Conservation (phyloP, 2,329 filamentous ascomycete species). For the Rhynchosporium secalis region DNA sequence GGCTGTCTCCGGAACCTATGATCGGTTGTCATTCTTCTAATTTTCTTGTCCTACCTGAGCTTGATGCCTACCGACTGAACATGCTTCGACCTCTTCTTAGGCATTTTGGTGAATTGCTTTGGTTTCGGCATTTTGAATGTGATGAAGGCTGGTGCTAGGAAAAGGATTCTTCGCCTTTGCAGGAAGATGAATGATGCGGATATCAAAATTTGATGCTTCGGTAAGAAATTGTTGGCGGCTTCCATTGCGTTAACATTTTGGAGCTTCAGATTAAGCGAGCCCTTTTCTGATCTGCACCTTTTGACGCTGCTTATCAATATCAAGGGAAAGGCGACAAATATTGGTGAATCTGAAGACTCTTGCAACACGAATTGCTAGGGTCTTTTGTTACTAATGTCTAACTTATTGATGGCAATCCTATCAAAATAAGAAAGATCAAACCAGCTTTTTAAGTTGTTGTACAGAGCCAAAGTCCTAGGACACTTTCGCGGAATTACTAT, state of each 20-base stretch:
- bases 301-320: neutral
- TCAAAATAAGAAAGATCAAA: no score
- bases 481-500: no score
- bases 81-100: slow-evolving; percentile 44
- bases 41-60: neutral
- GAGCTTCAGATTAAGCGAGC: slow-evolving; percentile 1
- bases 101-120: slow-evolving; percentile 42
- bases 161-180: neutral
- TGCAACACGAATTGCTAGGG: no score
- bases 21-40: slow-evolving; percentile 16
- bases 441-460: no score
- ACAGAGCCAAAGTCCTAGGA: no score
- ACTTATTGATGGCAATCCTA: no score
- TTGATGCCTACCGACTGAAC: slow-evolving; percentile 29
- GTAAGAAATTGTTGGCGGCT: neutral
- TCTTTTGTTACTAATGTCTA: no score
- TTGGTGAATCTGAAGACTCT: neutral
- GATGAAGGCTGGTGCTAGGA: neutral
- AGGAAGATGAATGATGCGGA: neutral
- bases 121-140: slow-evolving; percentile 33
- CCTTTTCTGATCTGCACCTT: neutral
- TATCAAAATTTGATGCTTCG: neutral
- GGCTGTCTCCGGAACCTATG: slow-evolving; percentile 56
- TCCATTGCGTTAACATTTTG: neutral
- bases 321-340: neutral